Base-by-base conservation (phyloP, 495 filamentous ascomycete species). In the Penicillium odoratum region DNA sequence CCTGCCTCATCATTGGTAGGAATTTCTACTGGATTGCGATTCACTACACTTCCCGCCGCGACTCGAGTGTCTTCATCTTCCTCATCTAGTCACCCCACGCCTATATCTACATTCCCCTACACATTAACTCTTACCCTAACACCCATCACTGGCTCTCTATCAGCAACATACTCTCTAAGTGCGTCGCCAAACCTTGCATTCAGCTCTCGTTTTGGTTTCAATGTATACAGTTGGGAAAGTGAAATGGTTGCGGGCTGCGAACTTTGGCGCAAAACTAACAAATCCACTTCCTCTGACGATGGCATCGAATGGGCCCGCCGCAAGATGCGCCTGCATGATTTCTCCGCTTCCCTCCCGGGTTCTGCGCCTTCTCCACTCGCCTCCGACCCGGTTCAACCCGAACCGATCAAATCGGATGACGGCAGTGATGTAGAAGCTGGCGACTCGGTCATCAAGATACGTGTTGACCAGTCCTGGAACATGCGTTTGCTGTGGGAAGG, bases 141-240 rank as follows among this genome's bases (percentile, higher is more conserved):
- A 48, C 94, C 94, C 0, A 78, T 98, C 10, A 97, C 96, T 81
- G 94, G 94, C 30, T 95, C 88, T 56, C 77, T 98, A 51, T 92
- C 88, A 44, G 88, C 90, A 29, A 95, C 87, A 6, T 98, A 98
- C 64, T 90, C 94, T 13, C 87, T 97, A 11, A 85, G 89, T 62
- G 94, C 93, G 6, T 88, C 89, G 21, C 84, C 81, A 11, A 84
- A 91, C 56, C 83, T 94, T 51, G 86, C 91, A 1, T 83, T 98
- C 47, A 93, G 92, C 56, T 92, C 91, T 31, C 84, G 88, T 42
- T 93, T 98, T 75, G 91, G 94, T 60, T 98, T 98, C 70, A 98
- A 98, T 68, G 91, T 97, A 50, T 97, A 97, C 75, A 95, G 90
- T 65, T 98, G 97, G 76, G 94, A 98, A 75, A 96, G 91, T 68